Percentiles rank a stretch among this genome's conserved stretches.
These are phyloP conservation scores for Pseudophaeomoniella oleicola DNA, from an alignment of 2,329 filamentous ascomycete genomes.

Conservation along the genomic window DNA sequence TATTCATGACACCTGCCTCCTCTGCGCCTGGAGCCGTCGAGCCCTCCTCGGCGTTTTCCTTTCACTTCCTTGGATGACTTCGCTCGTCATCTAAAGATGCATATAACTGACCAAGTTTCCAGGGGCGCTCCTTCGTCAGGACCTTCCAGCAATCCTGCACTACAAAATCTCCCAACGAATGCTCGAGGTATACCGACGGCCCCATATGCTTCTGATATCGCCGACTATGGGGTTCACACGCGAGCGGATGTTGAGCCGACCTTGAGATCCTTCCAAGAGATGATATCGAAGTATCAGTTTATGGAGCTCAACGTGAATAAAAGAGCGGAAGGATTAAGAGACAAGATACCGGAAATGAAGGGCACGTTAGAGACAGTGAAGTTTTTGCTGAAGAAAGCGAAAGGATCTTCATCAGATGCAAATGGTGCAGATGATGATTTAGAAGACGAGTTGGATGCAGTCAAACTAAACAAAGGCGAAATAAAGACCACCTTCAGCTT, in stretches of 20 bases:
- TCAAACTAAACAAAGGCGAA: constrained; percentile 1
- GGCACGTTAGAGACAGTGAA: constrained; percentile 87
- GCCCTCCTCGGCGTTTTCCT: neutral
- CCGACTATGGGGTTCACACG: constrained; percentile 27
- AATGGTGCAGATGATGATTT: constrained; percentile 5
- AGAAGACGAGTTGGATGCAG: constrained; percentile 27
- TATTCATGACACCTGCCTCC: too few species aligned
- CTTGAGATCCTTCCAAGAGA: constrained; percentile 31
- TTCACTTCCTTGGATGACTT: neutral
- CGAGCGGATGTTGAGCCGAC: constrained; percentile 30
- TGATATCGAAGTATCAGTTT: constrained; percentile 88
- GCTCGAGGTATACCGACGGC: constrained; percentile 30
- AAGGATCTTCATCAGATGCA: constrained; percentile 19
- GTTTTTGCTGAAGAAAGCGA: constrained; percentile 64
- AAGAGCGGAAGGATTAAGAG: constrained; percentile 64
- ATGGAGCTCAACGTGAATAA: constrained; percentile 93
- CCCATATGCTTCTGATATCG: constrained; percentile 31
- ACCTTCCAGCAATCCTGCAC: neutral
- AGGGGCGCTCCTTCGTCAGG: neutral
- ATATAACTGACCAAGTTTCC: too few species aligned
- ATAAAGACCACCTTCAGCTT: constrained; percentile 89
- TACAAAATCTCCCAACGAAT: constrained; percentile 17
- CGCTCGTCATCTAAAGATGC: too few species aligned
- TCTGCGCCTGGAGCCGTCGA: neutral
- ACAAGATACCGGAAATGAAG: constrained; percentile 94